These are phyloP conservation scores for Hirsutella rhossiliensis DNA, from an alignment of 2,329 filamentous ascomycete species.

Conservation along the genomic window DNA sequence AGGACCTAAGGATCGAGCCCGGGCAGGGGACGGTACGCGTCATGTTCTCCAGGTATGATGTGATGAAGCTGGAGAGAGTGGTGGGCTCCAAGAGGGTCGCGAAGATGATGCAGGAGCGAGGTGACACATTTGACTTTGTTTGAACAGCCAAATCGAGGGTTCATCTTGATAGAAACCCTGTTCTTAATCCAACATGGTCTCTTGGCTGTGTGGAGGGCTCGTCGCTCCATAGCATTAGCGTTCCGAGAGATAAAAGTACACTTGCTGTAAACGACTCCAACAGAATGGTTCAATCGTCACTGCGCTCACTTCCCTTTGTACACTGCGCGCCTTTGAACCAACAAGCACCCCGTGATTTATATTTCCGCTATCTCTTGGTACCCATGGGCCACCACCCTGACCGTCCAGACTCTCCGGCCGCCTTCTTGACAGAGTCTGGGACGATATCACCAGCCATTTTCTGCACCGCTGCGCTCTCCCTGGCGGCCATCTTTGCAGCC, in stretches of 20 bases:
- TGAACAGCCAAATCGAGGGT: conserved; percentile 25
- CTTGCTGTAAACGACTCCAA: too few species aligned
- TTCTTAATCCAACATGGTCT: not conserved
- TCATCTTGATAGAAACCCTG: not conserved
- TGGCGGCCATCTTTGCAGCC: conserved; percentile 10
- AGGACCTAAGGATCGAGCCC: conserved; percentile 39
- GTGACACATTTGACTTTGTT: conserved; percentile 92
- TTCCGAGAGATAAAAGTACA: too few species aligned
- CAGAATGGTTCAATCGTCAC: too few species aligned
- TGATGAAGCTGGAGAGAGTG: conserved; percentile 76
- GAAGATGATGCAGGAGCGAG: conserved; percentile 72
- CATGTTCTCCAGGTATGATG: conserved; percentile 83
- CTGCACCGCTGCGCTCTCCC: conserved; percentile 19
- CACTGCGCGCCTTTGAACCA: too few species aligned
- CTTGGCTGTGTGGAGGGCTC: not conserved
- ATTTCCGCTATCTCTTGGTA: too few species aligned
- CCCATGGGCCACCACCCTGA: not conserved
- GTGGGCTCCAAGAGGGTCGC: conserved; percentile 71
- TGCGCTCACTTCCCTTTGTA: too few species aligned
- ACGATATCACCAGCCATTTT: conserved; percentile 18
- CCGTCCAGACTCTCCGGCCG: not conserved
- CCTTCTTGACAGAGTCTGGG: conserved; percentile 11
- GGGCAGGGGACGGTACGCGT: conserved; percentile 47
- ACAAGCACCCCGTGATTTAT: too few species aligned
- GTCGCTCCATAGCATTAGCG: too few species aligned